Conservation (phyloP, 139 green algal species). For the Gonium pectorale region DNA sequence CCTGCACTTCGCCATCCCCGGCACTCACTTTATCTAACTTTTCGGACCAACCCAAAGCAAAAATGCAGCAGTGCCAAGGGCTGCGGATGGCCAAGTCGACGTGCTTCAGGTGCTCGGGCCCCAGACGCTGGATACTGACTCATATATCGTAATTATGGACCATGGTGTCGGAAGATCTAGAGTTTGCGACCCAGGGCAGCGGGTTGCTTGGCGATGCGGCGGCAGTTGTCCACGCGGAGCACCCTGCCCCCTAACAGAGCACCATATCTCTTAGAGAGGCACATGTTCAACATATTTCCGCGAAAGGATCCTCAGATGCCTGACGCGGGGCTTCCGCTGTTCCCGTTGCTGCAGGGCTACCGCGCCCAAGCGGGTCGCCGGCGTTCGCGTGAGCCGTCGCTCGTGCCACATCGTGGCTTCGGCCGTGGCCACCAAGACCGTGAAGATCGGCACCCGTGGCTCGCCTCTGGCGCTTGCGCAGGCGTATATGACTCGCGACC, state of each 20-base stretch:
- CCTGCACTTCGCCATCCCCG: background rate
- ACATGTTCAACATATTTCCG: background rate
- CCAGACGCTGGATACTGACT: background rate
- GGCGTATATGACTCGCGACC: constrained; percentile 96
- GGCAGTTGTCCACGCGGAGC: constrained; percentile 16
- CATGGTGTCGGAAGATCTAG: background rate
- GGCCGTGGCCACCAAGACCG: constrained; percentile 70
- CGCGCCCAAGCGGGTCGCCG: constrained; percentile 11
- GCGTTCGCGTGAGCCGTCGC: background rate
- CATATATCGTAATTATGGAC: background rate
- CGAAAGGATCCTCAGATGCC: background rate
- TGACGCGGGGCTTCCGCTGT: background rate
- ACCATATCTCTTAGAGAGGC: background rate
- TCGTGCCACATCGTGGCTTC: constrained; percentile 36
- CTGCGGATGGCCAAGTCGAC: constrained; percentile 31
- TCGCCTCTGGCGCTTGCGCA: constrained; percentile 97
- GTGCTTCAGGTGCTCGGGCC: constrained; percentile 22
- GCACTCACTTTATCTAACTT: background rate
- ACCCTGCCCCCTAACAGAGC: background rate
- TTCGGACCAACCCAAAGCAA: background rate
- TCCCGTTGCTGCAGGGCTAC: constrained; percentile 22
- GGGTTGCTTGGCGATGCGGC: background rate
- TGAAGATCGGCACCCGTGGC: constrained; percentile 88
- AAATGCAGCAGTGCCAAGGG: constrained; percentile 42
- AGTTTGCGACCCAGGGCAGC: background rate